A percentile compares a stretch with the other conserved stretches of the same genome.
Evolutionary conservation across 306 rosid species (phyloP).

Genomic region (Quercus agrifolia): DNA sequence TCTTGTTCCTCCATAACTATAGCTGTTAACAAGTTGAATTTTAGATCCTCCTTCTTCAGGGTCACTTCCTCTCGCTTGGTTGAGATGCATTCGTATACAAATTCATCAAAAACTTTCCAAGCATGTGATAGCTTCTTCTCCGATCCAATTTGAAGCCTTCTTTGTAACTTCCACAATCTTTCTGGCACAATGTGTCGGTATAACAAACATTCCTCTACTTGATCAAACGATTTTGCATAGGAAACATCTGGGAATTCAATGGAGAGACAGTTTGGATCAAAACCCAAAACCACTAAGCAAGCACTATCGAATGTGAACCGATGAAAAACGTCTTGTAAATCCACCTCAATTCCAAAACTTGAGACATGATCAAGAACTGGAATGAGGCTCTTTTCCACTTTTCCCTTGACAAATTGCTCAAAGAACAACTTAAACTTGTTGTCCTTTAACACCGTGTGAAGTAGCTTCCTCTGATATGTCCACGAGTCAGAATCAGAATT

Average conservation of each 20-base stretch:
- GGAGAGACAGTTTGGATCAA: conserved; percentile 36
- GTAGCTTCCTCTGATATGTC: conserved; percentile 22
- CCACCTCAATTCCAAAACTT: background rate
- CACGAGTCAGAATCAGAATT: conserved; percentile 25
- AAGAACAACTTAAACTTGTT: conserved; percentile 12
- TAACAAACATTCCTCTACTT: conserved; percentile 24
- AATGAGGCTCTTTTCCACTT: conserved; percentile 12
- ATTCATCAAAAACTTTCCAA: background rate
- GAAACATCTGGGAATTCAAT: conserved; percentile 30
- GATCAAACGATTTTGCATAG: conserved; percentile 33
- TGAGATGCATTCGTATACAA: background rate
- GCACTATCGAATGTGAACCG: conserved; percentile 38
- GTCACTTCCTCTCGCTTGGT: background rate
- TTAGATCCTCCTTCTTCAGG: background rate
- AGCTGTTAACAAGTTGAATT: conserved; percentile 29
- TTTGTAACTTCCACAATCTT: conserved; percentile 2
- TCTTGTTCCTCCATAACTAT: conserved; percentile 1
- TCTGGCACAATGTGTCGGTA: conserved; percentile 18
- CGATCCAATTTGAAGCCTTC: background rate
- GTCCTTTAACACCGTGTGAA: conserved; percentile 1
- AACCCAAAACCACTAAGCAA: conserved; percentile 34
- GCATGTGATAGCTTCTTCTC: background rate
- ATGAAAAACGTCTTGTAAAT: conserved; percentile 28
- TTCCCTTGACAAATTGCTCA: conserved; percentile 24
- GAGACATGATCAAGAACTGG: conserved; percentile 12